phyloP scores from a whole-genome alignment of 371 early-diverging fungal genomes.

The Dichotomocladium elegans region DNA sequence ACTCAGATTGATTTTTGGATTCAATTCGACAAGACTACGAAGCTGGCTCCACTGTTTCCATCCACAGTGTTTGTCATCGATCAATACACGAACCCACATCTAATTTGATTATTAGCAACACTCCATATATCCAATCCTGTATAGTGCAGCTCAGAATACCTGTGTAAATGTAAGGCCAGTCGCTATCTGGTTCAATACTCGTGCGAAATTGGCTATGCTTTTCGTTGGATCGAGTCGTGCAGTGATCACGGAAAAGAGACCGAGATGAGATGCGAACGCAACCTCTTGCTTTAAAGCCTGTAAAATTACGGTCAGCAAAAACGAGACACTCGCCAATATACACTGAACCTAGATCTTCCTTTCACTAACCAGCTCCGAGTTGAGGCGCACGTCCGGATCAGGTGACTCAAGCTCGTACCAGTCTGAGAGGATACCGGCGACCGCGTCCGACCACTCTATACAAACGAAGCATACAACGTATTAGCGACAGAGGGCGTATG shows the following conservation, averaged over 20 bases:
- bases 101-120: slow-evolving; percentile 8
- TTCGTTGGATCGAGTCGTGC: slow-evolving; percentile 31
- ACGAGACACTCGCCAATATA: not conserved
- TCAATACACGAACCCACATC: slow-evolving; percentile 35
- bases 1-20: slow-evolving; percentile 53
- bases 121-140: not conserved
- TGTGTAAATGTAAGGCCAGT: slow-evolving; percentile 43
- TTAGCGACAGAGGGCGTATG: no score
- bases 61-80: slow-evolving; percentile 27
- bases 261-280: slow-evolving; percentile 72
- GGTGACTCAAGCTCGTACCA: slow-evolving; percentile 63
- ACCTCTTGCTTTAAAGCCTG: slow-evolving; percentile 66
- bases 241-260: slow-evolving; percentile 57
- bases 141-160: slow-evolving; percentile 16
- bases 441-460: slow-evolving; percentile 43
- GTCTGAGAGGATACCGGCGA: slow-evolving; percentile 55
- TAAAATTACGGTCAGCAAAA: not conserved
- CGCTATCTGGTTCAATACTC: slow-evolving; percentile 44
- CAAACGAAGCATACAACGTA: no score
- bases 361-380: slow-evolving; percentile 51
- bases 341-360: not conserved
- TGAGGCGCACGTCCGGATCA: slow-evolving; percentile 42
- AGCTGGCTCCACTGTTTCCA: slow-evolving; percentile 71
- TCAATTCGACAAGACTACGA: slow-evolving; percentile 54
- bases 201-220: slow-evolving; percentile 53